These are phyloP conservation scores for Phaeosphaeria sp. DNA, from an alignment of 2,329 filamentous ascomycete genomes.

Conservation along the genomic window DNA sequence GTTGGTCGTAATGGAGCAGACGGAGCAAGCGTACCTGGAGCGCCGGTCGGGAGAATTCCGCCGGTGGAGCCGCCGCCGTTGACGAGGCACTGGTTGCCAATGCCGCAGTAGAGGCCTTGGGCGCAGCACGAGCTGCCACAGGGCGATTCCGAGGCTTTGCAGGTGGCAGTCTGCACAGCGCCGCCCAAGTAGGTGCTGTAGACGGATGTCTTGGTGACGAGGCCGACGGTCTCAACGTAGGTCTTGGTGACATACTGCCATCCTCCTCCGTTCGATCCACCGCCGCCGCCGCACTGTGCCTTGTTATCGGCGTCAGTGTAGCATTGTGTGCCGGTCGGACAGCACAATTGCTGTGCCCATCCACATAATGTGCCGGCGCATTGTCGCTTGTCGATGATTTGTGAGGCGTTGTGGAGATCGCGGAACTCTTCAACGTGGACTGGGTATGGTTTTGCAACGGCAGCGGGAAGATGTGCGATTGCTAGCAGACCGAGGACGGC, in stretches of 20 bases:
- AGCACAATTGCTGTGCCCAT: constrained; percentile 46
- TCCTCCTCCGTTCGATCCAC: constrained; percentile 45
- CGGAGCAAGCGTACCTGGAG: constrained; percentile 43
- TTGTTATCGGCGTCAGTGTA: constrained; percentile 42
- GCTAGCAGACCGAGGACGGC: constrained; percentile 62
- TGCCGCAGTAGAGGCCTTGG: constrained; percentile 69
- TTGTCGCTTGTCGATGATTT: constrained; percentile 29
- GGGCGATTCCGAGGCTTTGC: constrained; percentile 61
- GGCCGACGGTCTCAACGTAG: constrained; percentile 60
- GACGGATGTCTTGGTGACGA: constrained; percentile 60
- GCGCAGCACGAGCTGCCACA: constrained; percentile 77
- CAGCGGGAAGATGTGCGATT: constrained; percentile 59
- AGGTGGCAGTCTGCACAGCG: constrained; percentile 42
- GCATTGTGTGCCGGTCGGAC: constrained; percentile 37
- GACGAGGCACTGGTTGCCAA: constrained; percentile 62
- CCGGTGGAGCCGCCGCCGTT: constrained; percentile 60
- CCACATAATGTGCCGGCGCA: constrained; percentile 34
- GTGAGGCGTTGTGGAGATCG: constrained; percentile 38
- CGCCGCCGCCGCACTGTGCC: constrained; percentile 37
- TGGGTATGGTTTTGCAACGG: constrained; percentile 49
- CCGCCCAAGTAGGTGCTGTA: constrained; percentile 52
- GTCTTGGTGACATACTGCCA: constrained; percentile 66
- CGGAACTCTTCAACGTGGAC: constrained; percentile 34
- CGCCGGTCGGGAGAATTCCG: constrained; percentile 34
- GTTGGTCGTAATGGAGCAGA: constrained; percentile 61